Evolutionary conservation across 768 basidiomycete genomes (phyloP).

Genomic region (Kwoniella pini): DNA sequence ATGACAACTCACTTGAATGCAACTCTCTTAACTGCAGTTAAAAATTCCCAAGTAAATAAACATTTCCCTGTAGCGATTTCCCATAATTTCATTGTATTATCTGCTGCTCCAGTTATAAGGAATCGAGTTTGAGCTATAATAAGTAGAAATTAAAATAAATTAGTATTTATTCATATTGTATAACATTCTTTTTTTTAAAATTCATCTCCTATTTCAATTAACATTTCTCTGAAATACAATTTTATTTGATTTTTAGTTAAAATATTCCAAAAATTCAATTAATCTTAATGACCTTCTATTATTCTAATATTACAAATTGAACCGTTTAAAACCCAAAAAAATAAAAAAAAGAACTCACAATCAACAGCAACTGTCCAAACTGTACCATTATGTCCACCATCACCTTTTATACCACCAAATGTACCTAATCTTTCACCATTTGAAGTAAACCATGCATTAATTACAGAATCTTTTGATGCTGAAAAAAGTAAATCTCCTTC

Average conservation of each 20-base stretch:
- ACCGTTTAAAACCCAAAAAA: neutral
- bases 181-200: too few species aligned
- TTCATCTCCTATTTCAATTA: too few species aligned
- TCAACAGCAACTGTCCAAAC: conserved; percentile 98
- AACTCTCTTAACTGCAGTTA: conserved; percentile 95
- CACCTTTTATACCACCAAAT: conserved; percentile 57
- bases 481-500: conserved; percentile 97
- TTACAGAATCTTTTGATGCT: conserved; percentile 89
- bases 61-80: conserved; percentile 84
- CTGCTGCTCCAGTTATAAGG: conserved; percentile 88
- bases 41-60: conserved; percentile 94
- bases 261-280: too few species aligned
- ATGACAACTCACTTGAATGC: conserved; percentile 64
- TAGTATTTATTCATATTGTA: neutral
- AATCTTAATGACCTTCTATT: too few species aligned
- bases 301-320: too few species aligned
- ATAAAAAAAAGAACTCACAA: conserved; percentile 62
- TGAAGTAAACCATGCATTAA: conserved; percentile 96
- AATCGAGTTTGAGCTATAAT: conserved; percentile 73
- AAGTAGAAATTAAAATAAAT: neutral
- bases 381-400: conserved; percentile 86
- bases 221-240: too few species aligned
- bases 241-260: too few species aligned
- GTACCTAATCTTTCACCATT: conserved; percentile 97
- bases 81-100: conserved; percentile 92